A percentile compares a stretch with the other conserved stretches of the same genome.
phyloP scores from a whole-genome alignment of 2,329 filamentous ascomycete species.

The Colletotrichum navitas region DNA sequence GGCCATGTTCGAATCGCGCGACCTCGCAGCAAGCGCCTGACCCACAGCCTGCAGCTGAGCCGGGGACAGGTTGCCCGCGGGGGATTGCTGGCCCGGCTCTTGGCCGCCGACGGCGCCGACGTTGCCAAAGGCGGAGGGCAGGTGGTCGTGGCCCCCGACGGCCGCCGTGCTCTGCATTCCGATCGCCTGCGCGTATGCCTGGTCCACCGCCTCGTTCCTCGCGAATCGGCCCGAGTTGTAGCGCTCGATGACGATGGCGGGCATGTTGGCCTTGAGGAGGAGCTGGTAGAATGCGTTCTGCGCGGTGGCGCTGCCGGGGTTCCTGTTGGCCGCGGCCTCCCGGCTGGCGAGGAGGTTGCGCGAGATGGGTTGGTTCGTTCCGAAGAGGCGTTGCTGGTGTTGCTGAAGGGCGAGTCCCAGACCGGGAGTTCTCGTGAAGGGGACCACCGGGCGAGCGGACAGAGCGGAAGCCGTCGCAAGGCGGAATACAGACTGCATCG shows the following conservation, averaged over 20 bases:
- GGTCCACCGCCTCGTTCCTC: slow-evolving; percentile 81
- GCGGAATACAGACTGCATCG: slow-evolving; percentile 40
- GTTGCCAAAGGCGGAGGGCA: slow-evolving; percentile 38
- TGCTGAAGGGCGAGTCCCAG: slow-evolving; percentile 41
- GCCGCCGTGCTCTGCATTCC: slow-evolving; percentile 51
- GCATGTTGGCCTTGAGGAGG: slow-evolving; percentile 91
- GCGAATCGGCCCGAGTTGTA: slow-evolving; percentile 90
- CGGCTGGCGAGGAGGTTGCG: slow-evolving; percentile 82
- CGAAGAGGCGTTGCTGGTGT: slow-evolving; percentile 54
- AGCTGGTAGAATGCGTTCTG: slow-evolving; percentile 96
- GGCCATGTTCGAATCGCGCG: slow-evolving; percentile 75
- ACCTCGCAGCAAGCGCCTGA: slow-evolving; percentile 82
- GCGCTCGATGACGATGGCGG: slow-evolving; percentile 90
- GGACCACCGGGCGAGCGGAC: slow-evolving; percentile 8
- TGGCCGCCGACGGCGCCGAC: slow-evolving; percentile 48
- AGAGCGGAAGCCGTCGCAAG: slow-evolving; percentile 29
- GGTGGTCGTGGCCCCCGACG: slow-evolving; percentile 27
- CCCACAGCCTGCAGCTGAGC: slow-evolving; percentile 82
- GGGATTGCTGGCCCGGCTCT: slow-evolving; percentile 46
- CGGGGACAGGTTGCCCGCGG: slow-evolving; percentile 60
- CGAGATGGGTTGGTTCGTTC: slow-evolving; percentile 63
- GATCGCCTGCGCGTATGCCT: slow-evolving; percentile 83
- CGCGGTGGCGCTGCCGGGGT: slow-evolving; percentile 85
- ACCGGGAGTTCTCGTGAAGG: slow-evolving; percentile 36
- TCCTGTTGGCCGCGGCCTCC: slow-evolving; percentile 93